phyloP scores from a whole-genome alignment of 805 yeast species.

The Candida xyloterini region DNA sequence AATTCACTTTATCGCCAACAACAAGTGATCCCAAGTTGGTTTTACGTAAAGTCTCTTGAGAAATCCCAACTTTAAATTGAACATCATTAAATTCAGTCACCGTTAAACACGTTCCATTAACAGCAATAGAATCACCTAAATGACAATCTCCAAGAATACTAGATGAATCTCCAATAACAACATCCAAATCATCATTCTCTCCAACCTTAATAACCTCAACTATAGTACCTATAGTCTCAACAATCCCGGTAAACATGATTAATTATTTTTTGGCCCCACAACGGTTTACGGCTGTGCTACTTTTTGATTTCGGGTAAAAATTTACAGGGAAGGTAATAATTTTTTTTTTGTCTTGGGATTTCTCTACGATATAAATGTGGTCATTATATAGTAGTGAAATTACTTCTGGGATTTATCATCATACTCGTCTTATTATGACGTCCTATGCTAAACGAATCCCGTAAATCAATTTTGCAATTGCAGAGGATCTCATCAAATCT shows the following conservation, averaged over 20 bases:
- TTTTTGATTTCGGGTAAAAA: too few species aligned
- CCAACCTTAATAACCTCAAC: slow-evolving; percentile 47
- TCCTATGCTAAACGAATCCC: slow-evolving; percentile 57
- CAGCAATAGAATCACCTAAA: slow-evolving; percentile 89
- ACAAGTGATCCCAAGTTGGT: slow-evolving; percentile 67
- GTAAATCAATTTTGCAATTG: slow-evolving; percentile 31
- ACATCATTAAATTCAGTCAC: slow-evolving; percentile 70
- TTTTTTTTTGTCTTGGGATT: too few species aligned
- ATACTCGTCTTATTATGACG: slow-evolving; percentile 27
- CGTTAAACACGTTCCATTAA: slow-evolving; percentile 89
- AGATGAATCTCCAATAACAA: slow-evolving; percentile 60
- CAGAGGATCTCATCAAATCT: slow-evolving; percentile 13
- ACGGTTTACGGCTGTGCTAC: too few species aligned
- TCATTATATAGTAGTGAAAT: not conserved
- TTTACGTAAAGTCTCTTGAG: slow-evolving; percentile 86
- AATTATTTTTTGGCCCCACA: too few species aligned
- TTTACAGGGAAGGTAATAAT: too few species aligned
- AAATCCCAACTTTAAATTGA: slow-evolving; percentile 82
- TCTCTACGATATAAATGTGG: slow-evolving; percentile 2
- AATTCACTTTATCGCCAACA: slow-evolving; percentile 64
- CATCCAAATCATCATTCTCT: slow-evolving; percentile 58
- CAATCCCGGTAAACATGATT: slow-evolving; percentile 90
- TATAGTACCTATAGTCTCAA: slow-evolving; percentile 74
- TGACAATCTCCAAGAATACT: slow-evolving; percentile 74
- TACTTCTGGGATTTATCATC: slow-evolving; percentile 18